These are phyloP conservation scores for Solanum chiquidenum DNA, from an alignment of 257 asterid genomes.

Conservation along the genomic window DNA sequence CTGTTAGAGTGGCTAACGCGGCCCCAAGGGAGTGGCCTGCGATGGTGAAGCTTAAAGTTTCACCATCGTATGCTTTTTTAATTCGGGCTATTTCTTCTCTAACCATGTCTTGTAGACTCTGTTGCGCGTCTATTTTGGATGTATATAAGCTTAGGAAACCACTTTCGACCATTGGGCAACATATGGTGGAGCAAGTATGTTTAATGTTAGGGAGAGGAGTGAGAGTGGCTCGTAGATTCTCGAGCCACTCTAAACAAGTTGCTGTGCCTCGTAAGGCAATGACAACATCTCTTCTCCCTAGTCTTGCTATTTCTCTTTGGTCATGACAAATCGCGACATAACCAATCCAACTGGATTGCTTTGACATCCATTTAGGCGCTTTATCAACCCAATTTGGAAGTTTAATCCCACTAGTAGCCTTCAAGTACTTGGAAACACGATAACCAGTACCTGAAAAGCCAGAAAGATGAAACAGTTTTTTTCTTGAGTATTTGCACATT, in stretches of 20 bases:
- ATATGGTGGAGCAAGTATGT: background rate
- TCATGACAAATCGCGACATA: slow-evolving; percentile 73
- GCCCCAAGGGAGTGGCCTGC: slow-evolving; percentile 98
- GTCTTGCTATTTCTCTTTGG: slow-evolving; percentile 43
- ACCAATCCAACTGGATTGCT: slow-evolving; percentile 75
- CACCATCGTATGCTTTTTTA: slow-evolving; percentile 30
- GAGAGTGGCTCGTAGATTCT: slow-evolving; percentile 63
- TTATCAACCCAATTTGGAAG: slow-evolving; percentile 52
- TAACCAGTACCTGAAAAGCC: slow-evolving; percentile 50
- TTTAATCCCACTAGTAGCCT: slow-evolving; percentile 56
- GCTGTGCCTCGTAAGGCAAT: slow-evolving; percentile 84
- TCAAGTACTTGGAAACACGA: slow-evolving; percentile 40
- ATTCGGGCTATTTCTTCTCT: slow-evolving; percentile 43
- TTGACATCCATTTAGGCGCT: slow-evolving; percentile 43
- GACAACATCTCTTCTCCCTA: slow-evolving; percentile 84
- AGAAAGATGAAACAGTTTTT: slow-evolving; percentile 19
- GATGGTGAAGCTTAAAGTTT: slow-evolving; percentile 65
- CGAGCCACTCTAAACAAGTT: slow-evolving; percentile 79
- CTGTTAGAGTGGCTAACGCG: slow-evolving; percentile 81
- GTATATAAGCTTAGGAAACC: slow-evolving; percentile 85
- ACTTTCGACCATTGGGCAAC: slow-evolving; percentile 71
- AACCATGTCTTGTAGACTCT: slow-evolving; percentile 43
- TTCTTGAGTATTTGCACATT: slow-evolving; percentile 37
- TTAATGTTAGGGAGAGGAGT: slow-evolving; percentile 26
- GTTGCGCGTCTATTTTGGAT: slow-evolving; percentile 22